Evolutionary conservation across 495 filamentous ascomycete genomes (phyloP).

Genomic region (Hypoxylon cercidicola): DNA sequence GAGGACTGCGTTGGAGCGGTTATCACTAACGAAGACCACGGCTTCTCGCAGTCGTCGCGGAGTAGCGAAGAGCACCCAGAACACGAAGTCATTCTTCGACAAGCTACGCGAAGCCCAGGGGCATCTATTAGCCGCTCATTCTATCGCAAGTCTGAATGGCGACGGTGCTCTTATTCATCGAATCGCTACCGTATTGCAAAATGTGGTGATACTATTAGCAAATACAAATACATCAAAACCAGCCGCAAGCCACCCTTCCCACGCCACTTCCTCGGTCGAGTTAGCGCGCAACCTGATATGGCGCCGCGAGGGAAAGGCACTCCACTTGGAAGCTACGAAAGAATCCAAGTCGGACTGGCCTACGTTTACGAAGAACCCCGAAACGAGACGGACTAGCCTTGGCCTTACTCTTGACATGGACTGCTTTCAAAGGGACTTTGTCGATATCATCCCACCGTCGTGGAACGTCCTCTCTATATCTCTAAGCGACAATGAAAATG

Average conservation of each 20-base stretch:
- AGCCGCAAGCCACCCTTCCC: constrained; percentile 61
- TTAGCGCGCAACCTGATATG: constrained; percentile 68
- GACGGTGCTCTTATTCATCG: constrained; percentile 61
- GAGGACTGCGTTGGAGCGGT: constrained; percentile 30
- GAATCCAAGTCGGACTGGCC: constrained; percentile 46
- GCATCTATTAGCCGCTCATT: constrained; percentile 64
- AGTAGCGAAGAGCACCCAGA: constrained; percentile 34
- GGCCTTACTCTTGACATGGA: constrained; percentile 58
- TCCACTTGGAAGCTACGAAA: constrained; percentile 50
- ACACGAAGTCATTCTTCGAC: constrained; percentile 62
- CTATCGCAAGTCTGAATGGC: constrained; percentile 60
- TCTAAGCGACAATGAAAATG: constrained; percentile 78
- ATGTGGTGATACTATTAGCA: constrained; percentile 72
- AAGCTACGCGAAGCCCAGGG: constrained; percentile 71
- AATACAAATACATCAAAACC: constrained; percentile 57
- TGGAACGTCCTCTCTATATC: constrained; percentile 92
- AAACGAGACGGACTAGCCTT: constrained; percentile 48
- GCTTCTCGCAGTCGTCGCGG: constrained; percentile 43
- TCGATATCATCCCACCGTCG: constrained; percentile 80
- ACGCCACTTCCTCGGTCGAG: constrained; percentile 70
- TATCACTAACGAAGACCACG: constrained; percentile 38
- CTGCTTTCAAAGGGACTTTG: constrained; percentile 72
- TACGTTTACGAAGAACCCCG: constrained; percentile 32
- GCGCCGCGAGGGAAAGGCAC: constrained; percentile 66
- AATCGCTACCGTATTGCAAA: constrained; percentile 68